Percentiles rank a stretch among this genome's conserved stretches.
Evolutionary conservation across 1,284 basidiomycete species (phyloP).

Genomic region (Bondarzewia mesenterica): DNA sequence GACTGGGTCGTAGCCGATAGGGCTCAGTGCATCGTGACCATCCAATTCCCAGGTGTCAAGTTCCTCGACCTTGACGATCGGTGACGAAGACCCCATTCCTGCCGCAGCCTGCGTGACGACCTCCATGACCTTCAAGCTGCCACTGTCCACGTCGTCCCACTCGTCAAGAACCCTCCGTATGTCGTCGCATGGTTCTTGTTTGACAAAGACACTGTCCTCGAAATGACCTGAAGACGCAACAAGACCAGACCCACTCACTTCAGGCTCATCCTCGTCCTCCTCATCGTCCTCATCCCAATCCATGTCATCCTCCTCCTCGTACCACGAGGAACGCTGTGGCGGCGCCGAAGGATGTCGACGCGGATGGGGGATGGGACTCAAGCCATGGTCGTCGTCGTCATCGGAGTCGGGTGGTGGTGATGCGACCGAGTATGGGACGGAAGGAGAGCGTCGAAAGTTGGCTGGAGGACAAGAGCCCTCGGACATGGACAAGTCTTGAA

Average conservation of each 20-base stretch:
- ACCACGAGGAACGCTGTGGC: conserved; percentile 9
- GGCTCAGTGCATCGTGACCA: conserved; percentile 7
- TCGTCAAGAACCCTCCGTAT: conserved; percentile 42
- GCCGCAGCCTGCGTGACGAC: conserved; percentile 31
- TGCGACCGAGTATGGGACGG: conserved; percentile 41
- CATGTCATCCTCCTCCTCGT: conserved; percentile 18
- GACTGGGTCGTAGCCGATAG: conserved; percentile 5
- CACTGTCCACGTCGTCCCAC: conserved; percentile 46
- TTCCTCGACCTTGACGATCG: conserved; percentile 35
- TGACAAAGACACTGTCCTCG: conserved; percentile 33
- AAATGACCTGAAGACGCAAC: conserved; percentile 31
- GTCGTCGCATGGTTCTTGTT: conserved; percentile 44
- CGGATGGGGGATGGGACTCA: conserved; percentile 33
- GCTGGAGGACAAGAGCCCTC: conserved; percentile 31
- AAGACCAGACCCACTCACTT: conserved; percentile 8
- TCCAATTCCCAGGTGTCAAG: conserved; percentile 40
- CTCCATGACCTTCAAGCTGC: conserved; percentile 27
- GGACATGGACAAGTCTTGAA: not conserved
- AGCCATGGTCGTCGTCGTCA: conserved; percentile 34
- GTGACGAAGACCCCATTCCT: conserved; percentile 16
- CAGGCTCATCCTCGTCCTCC: conserved; percentile 16
- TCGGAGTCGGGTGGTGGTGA: conserved; percentile 64
- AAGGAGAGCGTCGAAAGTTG: conserved; percentile 42
- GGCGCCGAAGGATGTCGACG: conserved; percentile 22
- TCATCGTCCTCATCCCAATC: conserved; percentile 21